Evolutionary conservation across 441 rosid species (phyloP), one percentile per base, ranked within the genome.

Genomic region (Corymbia citriodora): DNA sequence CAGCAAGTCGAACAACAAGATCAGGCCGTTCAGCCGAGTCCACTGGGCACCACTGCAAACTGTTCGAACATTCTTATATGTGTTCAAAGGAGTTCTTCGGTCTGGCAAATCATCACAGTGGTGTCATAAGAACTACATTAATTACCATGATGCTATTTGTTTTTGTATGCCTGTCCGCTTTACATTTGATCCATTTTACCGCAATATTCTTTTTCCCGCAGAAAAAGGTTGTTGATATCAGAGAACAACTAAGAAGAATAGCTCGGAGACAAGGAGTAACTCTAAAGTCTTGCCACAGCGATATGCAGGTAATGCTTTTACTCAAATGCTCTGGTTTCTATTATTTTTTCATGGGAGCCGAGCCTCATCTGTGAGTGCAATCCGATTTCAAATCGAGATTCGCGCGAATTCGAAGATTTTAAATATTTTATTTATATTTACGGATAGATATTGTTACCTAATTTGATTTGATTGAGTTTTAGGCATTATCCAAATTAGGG

Each of bases 11-110:
- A 40, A 40, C 45, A 40, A 40, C 45, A 6, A 40, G 45, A 40
- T 40, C 45, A 40, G 45, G 5, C 5, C 45, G 5, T 40, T 40
- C 5, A 40, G 45, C 45, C 45, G 45, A 40, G 45, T 40, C 45
- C 45, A 40, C 45, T 40, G 45, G 45, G 45, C 45, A 40, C 45
- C 45, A 4, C 45, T 4, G 45, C 5, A 6, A 40, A 40, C 45
- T 40, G 45, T 40, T 40, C 48, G 99, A 87, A 95, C 99, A 19
- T 98, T 96, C 93, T 93, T 98, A 61, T 97, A 98, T 92, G 94
- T 98, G 88, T 97, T 96, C 96, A 95, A 96, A 93, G 99, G 98
- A 92, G 97, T 96, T 93, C 95, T 96, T 36, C 96, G 95, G 90
- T 97, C 99, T 68, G 94, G 97, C 87, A 96, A 95, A 93, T 95